These are phyloP conservation scores for Neopestalotiopsis sp. DNA, from an alignment of 2,329 filamentous ascomycete species.

Conservation along the genomic window DNA sequence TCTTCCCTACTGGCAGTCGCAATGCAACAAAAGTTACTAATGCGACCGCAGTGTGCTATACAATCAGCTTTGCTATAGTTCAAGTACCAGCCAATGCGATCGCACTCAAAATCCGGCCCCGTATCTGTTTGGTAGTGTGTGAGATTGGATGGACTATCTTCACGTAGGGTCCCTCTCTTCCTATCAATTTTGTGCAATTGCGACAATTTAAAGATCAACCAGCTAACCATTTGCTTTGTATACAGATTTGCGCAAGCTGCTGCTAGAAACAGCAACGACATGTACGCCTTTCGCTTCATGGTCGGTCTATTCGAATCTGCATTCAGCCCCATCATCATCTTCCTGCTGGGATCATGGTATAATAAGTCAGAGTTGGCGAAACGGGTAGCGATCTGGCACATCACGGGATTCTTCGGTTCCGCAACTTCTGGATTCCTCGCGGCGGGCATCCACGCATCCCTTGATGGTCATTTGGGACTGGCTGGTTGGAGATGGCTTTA, in stretches of 20 bases:
- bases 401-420: slow-evolving; percentile 33
- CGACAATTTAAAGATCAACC: neutral
- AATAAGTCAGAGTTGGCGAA: slow-evolving; percentile 36
- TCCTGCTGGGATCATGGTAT: slow-evolving; percentile 38
- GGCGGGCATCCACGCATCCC: slow-evolving; percentile 33
- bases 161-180: slow-evolving; percentile 22
- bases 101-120: slow-evolving; percentile 25
- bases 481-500: slow-evolving; percentile 42
- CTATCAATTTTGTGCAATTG: neutral
- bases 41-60: slow-evolving; percentile 18
- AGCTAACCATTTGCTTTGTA: slow-evolving; percentile 11
- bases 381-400: slow-evolving; percentile 33
- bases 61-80: slow-evolving; percentile 13
- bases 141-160: slow-evolving; percentile 25
- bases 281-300: slow-evolving; percentile 40
- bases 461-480: slow-evolving; percentile 35
- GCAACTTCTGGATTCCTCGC: slow-evolving; percentile 38
- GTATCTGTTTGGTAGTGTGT: slow-evolving; percentile 37
- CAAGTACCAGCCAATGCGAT: slow-evolving; percentile 12
- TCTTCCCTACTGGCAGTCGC: too few relatives aligned
- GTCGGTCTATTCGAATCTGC: slow-evolving; percentile 38
- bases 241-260: slow-evolving; percentile 38
- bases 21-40: neutral
- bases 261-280: slow-evolving; percentile 27
- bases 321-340: slow-evolving; percentile 37